Evolutionary conservation across 352 stramenopile species (phyloP), one percentile per base, ranked within the genome.

Genomic region (Phytophthora pisi): DNA sequence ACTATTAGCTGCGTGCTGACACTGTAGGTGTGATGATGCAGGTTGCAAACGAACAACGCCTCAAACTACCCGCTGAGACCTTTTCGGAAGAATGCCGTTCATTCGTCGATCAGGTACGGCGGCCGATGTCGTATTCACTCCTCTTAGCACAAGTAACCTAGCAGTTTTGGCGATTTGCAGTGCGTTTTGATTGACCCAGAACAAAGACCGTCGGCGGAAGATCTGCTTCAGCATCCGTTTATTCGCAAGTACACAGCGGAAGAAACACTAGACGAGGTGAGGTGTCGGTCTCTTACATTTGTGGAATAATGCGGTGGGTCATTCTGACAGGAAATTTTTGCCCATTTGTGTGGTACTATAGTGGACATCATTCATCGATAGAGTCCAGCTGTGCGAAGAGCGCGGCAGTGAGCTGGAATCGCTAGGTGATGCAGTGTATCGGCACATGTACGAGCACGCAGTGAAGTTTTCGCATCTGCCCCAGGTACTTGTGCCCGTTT

Each of bases 21-120:
- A 40, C 34, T 40, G 10, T 15, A 10, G 34, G 4, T 46, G 15
- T 20, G 15, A 6, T 46, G 38, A 7, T 60, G 8, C 36, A 95
- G 87, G 85, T 94, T 47, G 82, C 83, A 43, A 95, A 96, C 58
- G 82, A 96, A 57, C 68, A 90, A 63, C 86, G 79, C 47, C 59
- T 96, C 8, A 79, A 87, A 59, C 61, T 96, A 4, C 88, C 87
- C 10, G 62, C 57, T 4, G 81, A 92, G 15, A 62, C 65, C 23
- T 94, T 86, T 73, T 93, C 85, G 3, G 38, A 72, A n/a, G 82
- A 90, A 31, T 93, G 84, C 31, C 75, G 86, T 16, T 82, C 84
- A 11, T 95, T 96, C 36, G 49, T 93, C 15, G 77, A 90, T 58
- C 74, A 87, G 77, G 78, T 89, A 67, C n/a, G 59, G 23, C 50